Conservation (phyloP, 1,284 basidiomycete genomes). For the Naganishia cerealis region DNA sequence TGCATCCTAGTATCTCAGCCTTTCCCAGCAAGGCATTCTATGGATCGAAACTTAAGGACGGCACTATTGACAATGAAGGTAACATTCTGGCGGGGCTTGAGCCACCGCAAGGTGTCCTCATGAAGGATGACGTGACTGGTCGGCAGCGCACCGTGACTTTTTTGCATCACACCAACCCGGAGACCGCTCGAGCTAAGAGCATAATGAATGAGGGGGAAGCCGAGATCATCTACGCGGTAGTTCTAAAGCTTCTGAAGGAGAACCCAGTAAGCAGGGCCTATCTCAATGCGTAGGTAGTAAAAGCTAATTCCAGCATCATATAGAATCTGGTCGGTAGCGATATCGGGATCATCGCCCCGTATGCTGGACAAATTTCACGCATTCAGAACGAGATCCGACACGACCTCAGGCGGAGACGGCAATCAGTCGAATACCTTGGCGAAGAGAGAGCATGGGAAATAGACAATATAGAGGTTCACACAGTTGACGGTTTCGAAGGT, state of each 20-base stretch:
- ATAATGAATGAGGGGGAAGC: slow-evolving; percentile 73
- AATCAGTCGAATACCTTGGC: slow-evolving; percentile 65
- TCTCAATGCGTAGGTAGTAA: background rate
- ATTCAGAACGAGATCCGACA: slow-evolving; percentile 67
- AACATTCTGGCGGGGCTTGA: slow-evolving; percentile 60
- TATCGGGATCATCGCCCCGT: slow-evolving; percentile 85
- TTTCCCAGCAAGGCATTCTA: slow-evolving; percentile 87
- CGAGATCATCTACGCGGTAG: slow-evolving; percentile 70
- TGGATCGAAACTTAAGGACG: slow-evolving; percentile 67
- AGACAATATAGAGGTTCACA: slow-evolving; percentile 72
- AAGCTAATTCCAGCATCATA: background rate
- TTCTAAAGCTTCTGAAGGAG: slow-evolving; percentile 71
- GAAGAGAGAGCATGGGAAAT: slow-evolving; percentile 66
- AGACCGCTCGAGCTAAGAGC: slow-evolving; percentile 67
- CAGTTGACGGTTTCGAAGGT: slow-evolving; percentile 90
- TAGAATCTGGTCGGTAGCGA: slow-evolving; percentile 67
- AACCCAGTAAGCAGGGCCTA: slow-evolving; percentile 63
- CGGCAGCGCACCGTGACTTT: slow-evolving; percentile 54
- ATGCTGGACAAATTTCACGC: slow-evolving; percentile 71
- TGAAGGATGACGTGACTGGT: slow-evolving; percentile 25
- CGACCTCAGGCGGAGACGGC: slow-evolving; percentile 57
- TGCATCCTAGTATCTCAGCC: slow-evolving; percentile 84
- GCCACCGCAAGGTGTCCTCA: slow-evolving; percentile 61
- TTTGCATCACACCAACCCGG: slow-evolving; percentile 70
- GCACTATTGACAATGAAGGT: slow-evolving; percentile 62